Percentiles rank a stretch among this genome's conserved stretches.
These are phyloP conservation scores for Chlorella sp. DNA, from an alignment of 139 green algal species.

Conservation along the genomic window DNA sequence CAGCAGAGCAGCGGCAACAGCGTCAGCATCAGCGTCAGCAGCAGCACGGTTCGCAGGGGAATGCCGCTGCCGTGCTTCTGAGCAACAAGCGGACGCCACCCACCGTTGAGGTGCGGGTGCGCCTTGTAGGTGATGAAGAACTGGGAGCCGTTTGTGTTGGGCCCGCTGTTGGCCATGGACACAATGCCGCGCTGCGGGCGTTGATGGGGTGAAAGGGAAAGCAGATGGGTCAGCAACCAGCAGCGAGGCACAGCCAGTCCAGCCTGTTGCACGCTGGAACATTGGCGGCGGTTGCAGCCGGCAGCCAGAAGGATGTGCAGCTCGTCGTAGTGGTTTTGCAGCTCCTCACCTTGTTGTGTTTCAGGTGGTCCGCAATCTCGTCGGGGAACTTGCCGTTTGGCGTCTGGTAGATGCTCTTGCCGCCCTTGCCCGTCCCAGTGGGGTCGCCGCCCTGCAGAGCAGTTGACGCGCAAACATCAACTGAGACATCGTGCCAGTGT, in stretches of 20 bases:
- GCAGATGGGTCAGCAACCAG: no score
- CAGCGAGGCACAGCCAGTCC: no score
- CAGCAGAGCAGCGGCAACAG: no score
- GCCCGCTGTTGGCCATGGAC: conserved; percentile 97
- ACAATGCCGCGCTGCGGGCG: conserved; percentile 86
- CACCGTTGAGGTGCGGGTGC: conserved; percentile 92
- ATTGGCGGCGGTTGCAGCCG: no score
- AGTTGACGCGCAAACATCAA: no score
- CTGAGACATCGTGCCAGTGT: no score
- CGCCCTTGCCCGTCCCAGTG: conserved; percentile 95
- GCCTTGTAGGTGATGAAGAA: conserved; percentile 99
- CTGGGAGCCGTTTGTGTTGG: conserved; percentile 87
- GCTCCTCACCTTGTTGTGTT: conserved; percentile 75
- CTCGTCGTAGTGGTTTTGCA: no score
- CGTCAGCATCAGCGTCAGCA: background rate
- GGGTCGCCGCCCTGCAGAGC: conserved; percentile 77
- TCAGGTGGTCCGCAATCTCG: conserved; percentile 90
- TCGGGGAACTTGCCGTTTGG: conserved; percentile 94
- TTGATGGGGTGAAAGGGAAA: no score
- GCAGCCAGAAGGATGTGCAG: no score
- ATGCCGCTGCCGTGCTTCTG: background rate
- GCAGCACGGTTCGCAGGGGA: no score
- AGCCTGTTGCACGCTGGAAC: no score
- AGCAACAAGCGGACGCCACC: conserved; percentile 3
- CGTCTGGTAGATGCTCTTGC: conserved; percentile 87